Base-by-base conservation (phyloP, 352 stramenopile genomes). In the Phytophthora macrochlamydospora region DNA sequence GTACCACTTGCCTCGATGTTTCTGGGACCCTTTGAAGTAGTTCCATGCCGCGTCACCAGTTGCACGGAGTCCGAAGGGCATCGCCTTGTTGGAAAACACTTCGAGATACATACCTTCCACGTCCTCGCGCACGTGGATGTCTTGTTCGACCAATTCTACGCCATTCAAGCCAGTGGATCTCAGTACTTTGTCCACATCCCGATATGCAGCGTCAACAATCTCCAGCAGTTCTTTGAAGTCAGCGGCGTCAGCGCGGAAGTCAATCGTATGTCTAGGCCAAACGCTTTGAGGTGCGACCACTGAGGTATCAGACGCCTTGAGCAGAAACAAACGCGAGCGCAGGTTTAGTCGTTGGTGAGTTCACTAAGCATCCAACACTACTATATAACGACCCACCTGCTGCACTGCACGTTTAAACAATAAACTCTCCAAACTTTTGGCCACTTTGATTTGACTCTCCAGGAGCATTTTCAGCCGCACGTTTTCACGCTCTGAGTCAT, bases 371-470 rank as follows among this genome's bases (percentile, higher is more conserved):
- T 55, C 18, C 37, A 37, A 49, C 8, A 3, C 30, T 44, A 38
- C 49, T 57, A 18, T 31, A 33, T 3, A 43, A 46, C 9, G 30
- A 56, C 51, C 3, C 51, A 78, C 70, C 49, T 71, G 53, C 28
- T 67, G 43, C 37, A 50, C 40, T 29, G 37, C 35, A n/a, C 67
- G 71, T 38, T 76, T 73, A 9, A 72, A 55, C 30, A 87, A 49
- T n/a, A 81, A 54, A 37, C 60, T 68, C 49, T 85, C 67, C 28
- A 89, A 67, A 24, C 64, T 71, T 46, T 73, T 83, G 32, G 69
- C 69, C 24, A 84, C 58, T 51, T 78, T 75, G 52, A 87, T 75
- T 51, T 87, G 80, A 35, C 75, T 71, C 45, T 76, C 64, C 4
- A 89, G 57, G 3, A 69, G 51, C 30, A 76, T 80, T 3, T 67